A percentile compares a stretch with the other conserved stretches of the same genome.
These are phyloP conservation scores for Nemania sp. DNA, from an alignment of 2,329 filamentous ascomycete genomes.

Conservation along the genomic window DNA sequence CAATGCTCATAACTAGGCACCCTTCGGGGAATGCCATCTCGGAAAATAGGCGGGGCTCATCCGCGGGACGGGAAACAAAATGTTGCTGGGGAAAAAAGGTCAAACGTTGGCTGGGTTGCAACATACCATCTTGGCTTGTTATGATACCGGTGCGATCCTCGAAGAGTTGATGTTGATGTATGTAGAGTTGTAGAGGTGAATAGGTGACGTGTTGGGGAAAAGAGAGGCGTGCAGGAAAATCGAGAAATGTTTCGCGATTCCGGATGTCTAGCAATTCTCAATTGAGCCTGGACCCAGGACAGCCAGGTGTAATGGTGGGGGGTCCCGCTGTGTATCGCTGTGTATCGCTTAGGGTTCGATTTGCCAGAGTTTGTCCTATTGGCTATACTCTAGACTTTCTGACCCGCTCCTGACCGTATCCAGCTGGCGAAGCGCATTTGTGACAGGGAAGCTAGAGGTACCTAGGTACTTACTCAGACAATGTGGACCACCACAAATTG, in stretches of 20 bases:
- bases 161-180: conserved; percentile 63
- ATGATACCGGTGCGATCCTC: conserved; percentile 74
- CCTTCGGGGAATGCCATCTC: not conserved
- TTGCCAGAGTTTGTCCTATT: conserved; percentile 48
- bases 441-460: conserved; percentile 20
- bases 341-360: conserved; percentile 50
- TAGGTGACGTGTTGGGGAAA: conserved; percentile 35
- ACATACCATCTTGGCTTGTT: conserved; percentile 72
- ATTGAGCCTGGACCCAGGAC: conserved; percentile 42
- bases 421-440: conserved; percentile 18
- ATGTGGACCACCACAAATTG: conserved; percentile 27
- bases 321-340: conserved; percentile 42
- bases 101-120: conserved; percentile 5
- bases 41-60: conserved; percentile 27
- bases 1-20: conserved; percentile 8
- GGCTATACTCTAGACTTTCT: conserved; percentile 27
- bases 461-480: not conserved
- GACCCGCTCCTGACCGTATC: conserved; percentile 17
- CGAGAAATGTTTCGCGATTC: conserved; percentile 43
- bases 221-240: conserved; percentile 39
- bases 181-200: conserved; percentile 42
- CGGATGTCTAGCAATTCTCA: conserved; percentile 34
- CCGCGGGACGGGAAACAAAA: not conserved
- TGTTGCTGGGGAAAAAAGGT: not conserved
- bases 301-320: conserved; percentile 29